Conservation (phyloP, 2,329 filamentous ascomycete species). For the Ophiosphaerella herpotricha region DNA sequence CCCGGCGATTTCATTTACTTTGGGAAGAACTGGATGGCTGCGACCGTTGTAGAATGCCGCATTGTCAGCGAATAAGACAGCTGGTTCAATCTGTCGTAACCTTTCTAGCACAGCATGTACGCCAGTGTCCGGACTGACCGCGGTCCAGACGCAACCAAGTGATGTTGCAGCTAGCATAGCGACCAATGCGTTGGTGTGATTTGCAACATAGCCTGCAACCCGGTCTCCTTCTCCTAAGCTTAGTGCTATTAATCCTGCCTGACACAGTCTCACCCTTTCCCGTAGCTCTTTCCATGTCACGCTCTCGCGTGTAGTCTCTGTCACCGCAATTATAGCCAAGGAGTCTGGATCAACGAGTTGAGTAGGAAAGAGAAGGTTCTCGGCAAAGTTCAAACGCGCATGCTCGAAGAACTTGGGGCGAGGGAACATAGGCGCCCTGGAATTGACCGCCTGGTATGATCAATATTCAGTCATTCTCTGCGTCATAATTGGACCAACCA, state of each 20-base stretch:
- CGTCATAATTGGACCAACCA: conserved; percentile 52
- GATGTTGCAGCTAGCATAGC: conserved; percentile 84
- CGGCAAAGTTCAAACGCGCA: conserved; percentile 85
- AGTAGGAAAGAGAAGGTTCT: conserved; percentile 85
- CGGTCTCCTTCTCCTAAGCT: conserved; percentile 69
- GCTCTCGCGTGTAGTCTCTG: conserved; percentile 69
- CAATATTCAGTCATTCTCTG: not conserved
- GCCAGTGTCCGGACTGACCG: conserved; percentile 89
- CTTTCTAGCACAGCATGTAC: conserved; percentile 90
- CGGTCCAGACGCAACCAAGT: conserved; percentile 89
- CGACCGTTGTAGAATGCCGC: conserved; percentile 91
- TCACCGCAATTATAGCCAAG: conserved; percentile 77
- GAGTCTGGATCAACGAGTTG: conserved; percentile 62
- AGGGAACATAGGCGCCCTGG: conserved; percentile 76
- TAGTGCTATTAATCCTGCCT: conserved; percentile 68
- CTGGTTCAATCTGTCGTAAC: conserved; percentile 81
- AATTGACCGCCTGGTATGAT: conserved; percentile 66
- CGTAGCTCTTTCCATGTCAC: conserved; percentile 81
- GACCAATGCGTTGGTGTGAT: conserved; percentile 84
- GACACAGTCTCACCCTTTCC: conserved; percentile 74
- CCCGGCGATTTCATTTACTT: conserved; percentile 76
- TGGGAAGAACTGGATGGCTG: conserved; percentile 76
- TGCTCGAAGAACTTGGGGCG: conserved; percentile 83
- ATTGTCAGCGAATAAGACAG: conserved; percentile 84
- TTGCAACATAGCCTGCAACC: conserved; percentile 78